These are phyloP conservation scores for Phaeomoniella chlamydospora DNA, from an alignment of 2,329 filamentous ascomycete genomes.

Conservation along the genomic window DNA sequence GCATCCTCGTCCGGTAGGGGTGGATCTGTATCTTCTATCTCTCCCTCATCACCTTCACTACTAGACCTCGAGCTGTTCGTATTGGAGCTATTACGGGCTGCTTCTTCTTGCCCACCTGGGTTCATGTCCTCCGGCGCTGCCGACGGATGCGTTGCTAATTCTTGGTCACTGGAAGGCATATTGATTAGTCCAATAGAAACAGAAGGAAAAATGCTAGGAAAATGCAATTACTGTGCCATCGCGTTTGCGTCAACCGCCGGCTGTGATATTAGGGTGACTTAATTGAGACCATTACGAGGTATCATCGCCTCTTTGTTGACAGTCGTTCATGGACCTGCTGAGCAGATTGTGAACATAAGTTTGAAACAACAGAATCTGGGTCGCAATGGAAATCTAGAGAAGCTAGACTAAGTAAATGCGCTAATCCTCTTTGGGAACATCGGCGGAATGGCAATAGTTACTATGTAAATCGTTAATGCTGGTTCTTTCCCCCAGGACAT, in stretches of 20 bases:
- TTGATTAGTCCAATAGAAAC: not conserved
- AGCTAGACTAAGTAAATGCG: too few species aligned
- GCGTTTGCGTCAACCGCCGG: not conserved
- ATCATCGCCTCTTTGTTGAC: too few species aligned
- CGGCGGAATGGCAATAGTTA: too few species aligned
- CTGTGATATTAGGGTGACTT: too few species aligned
- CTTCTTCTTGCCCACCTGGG: not conserved
- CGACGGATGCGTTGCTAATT: not conserved
- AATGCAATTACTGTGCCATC: not conserved
- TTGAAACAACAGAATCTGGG: too few species aligned
- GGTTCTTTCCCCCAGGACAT: too few species aligned
- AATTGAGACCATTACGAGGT: too few species aligned
- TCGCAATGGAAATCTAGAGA: too few species aligned
- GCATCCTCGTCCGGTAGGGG: constrained; percentile 10
- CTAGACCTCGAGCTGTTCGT: not conserved
- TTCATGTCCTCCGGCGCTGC: not conserved
- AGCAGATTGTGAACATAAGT: too few species aligned
- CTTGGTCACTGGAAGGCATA: not conserved
- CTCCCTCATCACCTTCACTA: not conserved
- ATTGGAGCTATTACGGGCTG: not conserved
- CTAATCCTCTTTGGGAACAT: too few species aligned
- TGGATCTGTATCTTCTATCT: not conserved
- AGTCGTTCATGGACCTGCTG: too few species aligned
- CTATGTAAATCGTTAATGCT: too few species aligned
- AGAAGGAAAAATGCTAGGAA: not conserved